These are phyloP conservation scores for Coniochaeta ligniaria DNA, from an alignment of 2,329 filamentous ascomycete genomes.

Conservation along the genomic window DNA sequence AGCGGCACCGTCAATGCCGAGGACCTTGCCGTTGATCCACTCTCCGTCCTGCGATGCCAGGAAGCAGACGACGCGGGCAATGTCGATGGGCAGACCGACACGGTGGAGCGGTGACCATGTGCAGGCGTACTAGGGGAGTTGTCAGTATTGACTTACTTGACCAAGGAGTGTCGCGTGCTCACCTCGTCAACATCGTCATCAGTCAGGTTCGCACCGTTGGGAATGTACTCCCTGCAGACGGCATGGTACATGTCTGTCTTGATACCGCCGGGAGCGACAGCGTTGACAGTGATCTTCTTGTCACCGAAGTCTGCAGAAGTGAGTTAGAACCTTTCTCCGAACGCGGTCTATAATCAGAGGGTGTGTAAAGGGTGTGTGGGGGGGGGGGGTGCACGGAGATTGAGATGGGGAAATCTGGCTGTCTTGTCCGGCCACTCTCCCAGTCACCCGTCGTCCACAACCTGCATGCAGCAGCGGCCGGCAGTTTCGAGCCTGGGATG, in stretches of 20 bases:
- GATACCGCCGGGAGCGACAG: slow-evolving; percentile 56
- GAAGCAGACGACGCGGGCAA: slow-evolving; percentile 57
- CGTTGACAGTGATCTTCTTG: slow-evolving; percentile 58
- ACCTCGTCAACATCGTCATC: slow-evolving; percentile 50
- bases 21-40: slow-evolving; percentile 38
- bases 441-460: neutral
- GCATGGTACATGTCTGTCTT: slow-evolving; percentile 61
- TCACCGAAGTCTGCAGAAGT: slow-evolving; percentile 48
- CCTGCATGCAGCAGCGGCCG: neutral
- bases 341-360: neutral
- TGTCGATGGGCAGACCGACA: slow-evolving; percentile 61
- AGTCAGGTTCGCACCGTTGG: slow-evolving; percentile 44
- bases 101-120: slow-evolving; percentile 59
- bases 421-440: neutral
- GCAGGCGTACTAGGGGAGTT: slow-evolving; percentile 29
- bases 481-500: neutral
- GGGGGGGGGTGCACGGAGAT: neutral
- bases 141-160: neutral
- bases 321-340: neutral
- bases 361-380: neutral
- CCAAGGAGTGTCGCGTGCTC: neutral
- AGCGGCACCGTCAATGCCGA: slow-evolving; percentile 24
- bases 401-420: neutral
- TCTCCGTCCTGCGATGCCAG: slow-evolving; percentile 37
- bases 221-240: slow-evolving; percentile 57